These are phyloP conservation scores for Colletotrichum sp. DNA, from an alignment of 2,329 filamentous ascomycete species.

Conservation along the genomic window DNA sequence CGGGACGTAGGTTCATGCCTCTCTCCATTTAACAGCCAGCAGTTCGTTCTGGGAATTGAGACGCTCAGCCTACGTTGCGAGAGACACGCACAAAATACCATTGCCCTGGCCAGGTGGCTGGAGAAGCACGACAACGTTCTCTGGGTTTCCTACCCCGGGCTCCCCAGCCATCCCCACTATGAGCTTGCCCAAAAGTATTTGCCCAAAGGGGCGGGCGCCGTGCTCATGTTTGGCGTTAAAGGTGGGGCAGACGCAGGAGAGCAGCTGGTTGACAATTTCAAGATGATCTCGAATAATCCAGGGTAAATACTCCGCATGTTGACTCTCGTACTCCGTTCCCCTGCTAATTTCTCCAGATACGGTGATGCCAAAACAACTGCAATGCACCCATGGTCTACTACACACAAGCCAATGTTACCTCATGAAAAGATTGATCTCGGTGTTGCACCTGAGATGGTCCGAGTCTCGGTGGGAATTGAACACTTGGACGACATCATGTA, in stretches of 20 bases:
- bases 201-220: background rate
- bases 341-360: background rate
- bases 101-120: background rate
- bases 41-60: background rate
- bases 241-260: background rate
- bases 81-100: background rate
- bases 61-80: background rate
- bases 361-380: background rate
- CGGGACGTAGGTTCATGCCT: background rate
- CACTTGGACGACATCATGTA: background rate
- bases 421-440: conserved; percentile 61
- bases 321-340: background rate
- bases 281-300: background rate
- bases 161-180: background rate
- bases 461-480: background rate
- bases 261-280: background rate
- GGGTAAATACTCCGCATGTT: background rate
- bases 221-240: background rate
- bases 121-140: background rate
- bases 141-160: background rate
- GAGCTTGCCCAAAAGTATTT: background rate
- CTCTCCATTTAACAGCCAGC: background rate
- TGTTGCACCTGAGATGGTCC: background rate
- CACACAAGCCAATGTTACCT: background rate
- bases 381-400: background rate